Percentiles rank a stretch among this genome's conserved stretches.
Evolutionary conservation across 1,284 basidiomycete genomes (phyloP).

Genomic region (Boletus semigastroideus): DNA sequence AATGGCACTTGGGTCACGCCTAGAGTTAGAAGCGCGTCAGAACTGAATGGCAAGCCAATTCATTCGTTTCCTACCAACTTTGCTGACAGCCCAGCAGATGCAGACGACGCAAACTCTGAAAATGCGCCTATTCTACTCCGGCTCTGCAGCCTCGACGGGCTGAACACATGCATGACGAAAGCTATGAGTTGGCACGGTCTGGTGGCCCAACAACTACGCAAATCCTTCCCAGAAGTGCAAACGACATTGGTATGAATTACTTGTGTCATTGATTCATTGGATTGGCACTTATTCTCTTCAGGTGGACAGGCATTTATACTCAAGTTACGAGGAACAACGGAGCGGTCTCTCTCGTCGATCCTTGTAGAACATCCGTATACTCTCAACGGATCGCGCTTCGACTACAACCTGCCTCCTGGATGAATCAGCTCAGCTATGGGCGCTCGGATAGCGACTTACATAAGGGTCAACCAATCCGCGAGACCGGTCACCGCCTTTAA

Average conservation of each 20-base stretch:
- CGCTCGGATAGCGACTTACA: too few relatives aligned
- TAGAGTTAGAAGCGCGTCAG: constrained; percentile 63
- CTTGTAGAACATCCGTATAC: too few relatives aligned
- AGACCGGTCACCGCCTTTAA: too few relatives aligned
- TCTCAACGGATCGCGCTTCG: too few relatives aligned
- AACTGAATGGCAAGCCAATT: constrained; percentile 42
- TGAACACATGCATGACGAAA: constrained; percentile 56
- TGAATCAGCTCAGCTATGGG: too few relatives aligned
- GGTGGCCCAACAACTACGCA: constrained; percentile 55
- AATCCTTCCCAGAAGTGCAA: constrained; percentile 50
- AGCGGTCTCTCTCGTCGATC: too few relatives aligned
- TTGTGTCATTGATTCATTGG: too few relatives aligned
- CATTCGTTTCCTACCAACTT: constrained; percentile 42
- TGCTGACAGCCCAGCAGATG: constrained; percentile 33
- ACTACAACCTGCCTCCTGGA: too few relatives aligned
- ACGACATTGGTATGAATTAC: constrained; percentile 53
- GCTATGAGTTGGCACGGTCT: constrained; percentile 48
- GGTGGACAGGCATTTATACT: too few relatives aligned
- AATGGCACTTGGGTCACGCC: constrained; percentile 65
- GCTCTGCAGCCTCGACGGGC: constrained; percentile 49
- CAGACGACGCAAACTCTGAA: constrained; percentile 53
- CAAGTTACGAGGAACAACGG: too few relatives aligned
- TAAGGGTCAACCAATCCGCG: too few relatives aligned
- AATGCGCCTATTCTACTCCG: constrained; percentile 61
- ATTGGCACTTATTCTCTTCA: too few relatives aligned